A percentile compares a stretch with the other conserved stretches of the same genome.
Evolutionary conservation across 164 flowering plant genomes (phyloP).

Genomic region (Nelumbo lutea): DNA sequence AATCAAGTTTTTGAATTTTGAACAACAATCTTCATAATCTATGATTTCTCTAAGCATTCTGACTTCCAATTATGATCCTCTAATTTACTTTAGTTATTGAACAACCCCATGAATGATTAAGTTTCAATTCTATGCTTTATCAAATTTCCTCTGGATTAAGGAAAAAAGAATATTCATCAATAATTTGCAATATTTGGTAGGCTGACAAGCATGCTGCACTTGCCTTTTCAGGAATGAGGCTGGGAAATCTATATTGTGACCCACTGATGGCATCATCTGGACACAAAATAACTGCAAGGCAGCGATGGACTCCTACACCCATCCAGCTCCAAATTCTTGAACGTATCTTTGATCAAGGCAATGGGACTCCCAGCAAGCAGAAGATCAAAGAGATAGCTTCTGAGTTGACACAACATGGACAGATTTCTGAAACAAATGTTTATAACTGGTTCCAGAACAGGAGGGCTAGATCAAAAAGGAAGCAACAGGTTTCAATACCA

Average conservation of each 20-base stretch:
- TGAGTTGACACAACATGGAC: constrained; percentile 80
- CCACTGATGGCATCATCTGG: constrained; percentile 67
- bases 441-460: constrained; percentile 96
- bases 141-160: neutral
- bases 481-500: constrained; percentile 33
- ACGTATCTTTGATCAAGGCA: constrained; percentile 82
- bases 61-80: too few relatives aligned
- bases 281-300: constrained; percentile 82
- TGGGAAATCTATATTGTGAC: constrained; percentile 82
- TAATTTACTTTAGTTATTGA: constrained; percentile 7
- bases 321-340: constrained; percentile 93
- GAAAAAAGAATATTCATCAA: neutral
- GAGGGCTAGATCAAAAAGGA: constrained; percentile 84
- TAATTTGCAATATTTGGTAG: neutral
- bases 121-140: neutral
- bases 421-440: constrained; percentile 84
- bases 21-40: too few relatives aligned
- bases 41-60: too few relatives aligned
- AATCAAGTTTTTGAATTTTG: too few relatives aligned
- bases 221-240: constrained; percentile 56
- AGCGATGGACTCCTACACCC: constrained; percentile 95
- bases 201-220: neutral
- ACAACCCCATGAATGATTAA: neutral
- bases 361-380: constrained; percentile 94
- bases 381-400: constrained; percentile 60